Base-by-base conservation (phyloP, 441 rosid genomes). In the Kokia cookei region DNA sequence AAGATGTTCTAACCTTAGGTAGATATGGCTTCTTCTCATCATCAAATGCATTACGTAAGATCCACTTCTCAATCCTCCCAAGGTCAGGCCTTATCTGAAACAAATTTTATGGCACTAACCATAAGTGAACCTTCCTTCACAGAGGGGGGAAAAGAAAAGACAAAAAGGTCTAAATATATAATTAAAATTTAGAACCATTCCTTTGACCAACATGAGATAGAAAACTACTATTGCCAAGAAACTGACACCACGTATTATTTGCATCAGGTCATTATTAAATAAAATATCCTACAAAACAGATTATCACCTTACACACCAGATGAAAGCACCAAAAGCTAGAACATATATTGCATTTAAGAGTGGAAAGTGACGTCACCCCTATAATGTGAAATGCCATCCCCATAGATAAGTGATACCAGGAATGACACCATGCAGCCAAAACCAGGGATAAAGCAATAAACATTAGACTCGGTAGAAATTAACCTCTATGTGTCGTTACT, bases 31-130 rank as follows among this genome's bases (percentile, higher is more conserved):
- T 81, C 80, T 84, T 74, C 70, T 88, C 90, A 80, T 88, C 93
- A 75, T 92, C 97, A 81, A 92, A 92, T 50, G 97, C 97, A 73
- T 85, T 87, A 60, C 97, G 93, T 71, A 92, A 75, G 78, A 89
- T 62, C 97, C 95, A 92, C 78, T 92, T 92, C 85, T 92, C 97
- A 68, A 89, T 90, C 86, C 97, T 87, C 81, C 93, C 88, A 75
- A 87, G 88, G 73, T 88, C 92, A 73, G 81, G 93, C 78, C 79
- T 85, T 72, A 92, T 81, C 97, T 92, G 86, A 40, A 40, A 73
- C 11, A 61, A 67, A 72, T 51, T 62, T 76, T 55, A 45, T 15
- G 48, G 12, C 47, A 58, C 63, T 65, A 71, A 64, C 43, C 14
- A 15, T 55, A 40, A 63, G 10, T 1, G 5, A 50, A 58, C 22